Percentiles rank a stretch among this genome's conserved stretches.
phyloP scores from a whole-genome alignment of 106 monocot genomes.

The Dendrobium huoshanense region DNA sequence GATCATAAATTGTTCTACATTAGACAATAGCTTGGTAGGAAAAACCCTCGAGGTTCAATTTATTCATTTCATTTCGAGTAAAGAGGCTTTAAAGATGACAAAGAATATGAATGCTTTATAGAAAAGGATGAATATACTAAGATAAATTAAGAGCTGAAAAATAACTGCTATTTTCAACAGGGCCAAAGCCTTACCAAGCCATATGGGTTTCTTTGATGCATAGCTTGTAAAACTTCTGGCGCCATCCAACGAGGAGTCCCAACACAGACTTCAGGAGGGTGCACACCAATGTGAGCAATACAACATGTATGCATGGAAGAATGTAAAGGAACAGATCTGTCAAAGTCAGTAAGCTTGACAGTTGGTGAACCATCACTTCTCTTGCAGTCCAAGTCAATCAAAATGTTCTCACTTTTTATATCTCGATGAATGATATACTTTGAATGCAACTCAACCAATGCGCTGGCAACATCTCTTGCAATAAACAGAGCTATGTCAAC shows the following conservation, averaged over 20 bases:
- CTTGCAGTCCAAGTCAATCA: conserved; percentile 67
- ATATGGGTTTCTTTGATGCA: conserved; percentile 64
- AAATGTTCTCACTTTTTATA: conserved; percentile 91
- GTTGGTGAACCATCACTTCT: conserved; percentile 55
- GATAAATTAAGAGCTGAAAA: not conserved
- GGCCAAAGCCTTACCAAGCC: conserved; percentile 52
- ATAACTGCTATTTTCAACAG: not conserved
- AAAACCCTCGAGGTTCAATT: not conserved
- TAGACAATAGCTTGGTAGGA: not conserved
- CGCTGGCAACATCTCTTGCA: conserved; percentile 76
- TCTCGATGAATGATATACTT: conserved; percentile 94
- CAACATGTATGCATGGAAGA: conserved; percentile 76
- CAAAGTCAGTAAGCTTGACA: conserved; percentile 94
- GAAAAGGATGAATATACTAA: not conserved
- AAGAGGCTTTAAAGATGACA: not conserved
- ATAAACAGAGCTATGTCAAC: conserved; percentile 55
- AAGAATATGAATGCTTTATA: not conserved
- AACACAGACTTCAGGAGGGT: conserved; percentile 83
- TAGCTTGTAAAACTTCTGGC: conserved; percentile 76
- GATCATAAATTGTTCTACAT: no score
- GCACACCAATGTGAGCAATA: conserved; percentile 76
- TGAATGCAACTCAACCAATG: conserved; percentile 77
- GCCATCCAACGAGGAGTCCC: conserved; percentile 99
- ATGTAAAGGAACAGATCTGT: conserved; percentile 77
- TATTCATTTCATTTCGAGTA: not conserved